Evolutionary conservation across 441 rosid species (phyloP), one percentile per base, ranked within the genome.

Genomic region (Macaranga tanarius): DNA sequence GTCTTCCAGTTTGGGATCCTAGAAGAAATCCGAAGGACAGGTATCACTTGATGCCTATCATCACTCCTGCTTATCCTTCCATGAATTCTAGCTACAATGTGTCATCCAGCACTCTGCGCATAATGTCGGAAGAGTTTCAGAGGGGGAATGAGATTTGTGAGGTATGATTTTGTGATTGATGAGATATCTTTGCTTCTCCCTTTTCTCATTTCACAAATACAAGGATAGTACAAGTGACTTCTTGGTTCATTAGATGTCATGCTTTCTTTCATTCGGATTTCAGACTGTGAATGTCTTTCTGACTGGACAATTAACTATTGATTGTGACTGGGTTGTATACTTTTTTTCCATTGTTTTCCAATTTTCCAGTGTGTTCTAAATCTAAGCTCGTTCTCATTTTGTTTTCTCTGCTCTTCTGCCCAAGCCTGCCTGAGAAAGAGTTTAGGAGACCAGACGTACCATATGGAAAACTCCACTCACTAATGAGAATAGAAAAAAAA

Each of bases 61-160:
- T 92, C 57, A 95, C 98, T 79, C 99, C 99, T 56, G 99, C 99
- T 66, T 95, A 92, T 79, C 99, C 99, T 17, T 83, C 85, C 83
- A 95, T 95, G 98, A 95, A 95, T 83, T 92, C 98, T 63, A 95
- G 98, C 83, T 95, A 95, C 77, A 95, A 95, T 82, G 97, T 95
- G 75, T 92, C 99, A 1, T 67, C 84, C 8, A 95, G 96, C 83
- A 95, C 99, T 45, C 74, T 92, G 83, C 88, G 89, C 42, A 88
- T 95, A 75, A 90, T 95, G 95, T 83, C 87, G 10, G 95, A 87
- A 76, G 99, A 95, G 81, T 95, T 95, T 84, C 87, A 88, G 81
- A 89, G 99, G 78, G 99, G 97, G 67, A 84, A 83, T 81, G 96
- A 92, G 31, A 85, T 95, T 69, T 91, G 99, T 55, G 99, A 95